phyloP scores from a whole-genome alignment of 2,329 filamentous ascomycete species.

The Rhynchosporium secalis region DNA sequence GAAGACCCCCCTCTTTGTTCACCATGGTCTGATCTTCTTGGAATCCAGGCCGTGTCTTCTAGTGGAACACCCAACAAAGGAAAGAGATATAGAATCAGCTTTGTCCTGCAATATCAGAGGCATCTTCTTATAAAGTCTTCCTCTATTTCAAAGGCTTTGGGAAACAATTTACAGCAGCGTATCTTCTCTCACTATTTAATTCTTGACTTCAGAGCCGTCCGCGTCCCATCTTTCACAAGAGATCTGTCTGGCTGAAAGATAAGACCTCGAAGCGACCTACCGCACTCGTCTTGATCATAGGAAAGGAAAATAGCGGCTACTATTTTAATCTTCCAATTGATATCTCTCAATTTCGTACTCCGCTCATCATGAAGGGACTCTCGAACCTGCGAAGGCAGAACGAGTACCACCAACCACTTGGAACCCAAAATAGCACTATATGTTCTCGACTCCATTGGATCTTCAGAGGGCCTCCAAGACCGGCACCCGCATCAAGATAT shows the following conservation, averaged over 20 bases:
- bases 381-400: background rate
- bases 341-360: background rate
- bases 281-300: background rate
- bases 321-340: background rate
- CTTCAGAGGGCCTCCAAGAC: slow-evolving; percentile 18
- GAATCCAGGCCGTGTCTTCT: slow-evolving; percentile 6
- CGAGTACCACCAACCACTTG: slow-evolving; percentile 8
- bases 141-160: background rate
- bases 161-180: background rate
- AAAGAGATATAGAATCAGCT: slow-evolving; percentile 8
- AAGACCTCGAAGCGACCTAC: background rate
- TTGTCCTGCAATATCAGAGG: slow-evolving; percentile 1
- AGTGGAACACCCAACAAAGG: background rate
- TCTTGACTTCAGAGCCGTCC: slow-evolving; percentile 6
- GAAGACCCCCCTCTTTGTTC: slow-evolving; percentile 3
- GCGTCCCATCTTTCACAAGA: background rate
- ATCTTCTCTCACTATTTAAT: background rate
- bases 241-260: background rate
- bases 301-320: background rate
- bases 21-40: slow-evolving; percentile 12
- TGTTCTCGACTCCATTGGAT: slow-evolving; percentile 17
- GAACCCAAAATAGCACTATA: slow-evolving; percentile 13
- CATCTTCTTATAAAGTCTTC: background rate
- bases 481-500: slow-evolving; percentile 12
- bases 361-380: slow-evolving; percentile 10